Evolutionary conservation across 805 yeast species (phyloP).

Genomic region (Kuraishia piskuri): DNA sequence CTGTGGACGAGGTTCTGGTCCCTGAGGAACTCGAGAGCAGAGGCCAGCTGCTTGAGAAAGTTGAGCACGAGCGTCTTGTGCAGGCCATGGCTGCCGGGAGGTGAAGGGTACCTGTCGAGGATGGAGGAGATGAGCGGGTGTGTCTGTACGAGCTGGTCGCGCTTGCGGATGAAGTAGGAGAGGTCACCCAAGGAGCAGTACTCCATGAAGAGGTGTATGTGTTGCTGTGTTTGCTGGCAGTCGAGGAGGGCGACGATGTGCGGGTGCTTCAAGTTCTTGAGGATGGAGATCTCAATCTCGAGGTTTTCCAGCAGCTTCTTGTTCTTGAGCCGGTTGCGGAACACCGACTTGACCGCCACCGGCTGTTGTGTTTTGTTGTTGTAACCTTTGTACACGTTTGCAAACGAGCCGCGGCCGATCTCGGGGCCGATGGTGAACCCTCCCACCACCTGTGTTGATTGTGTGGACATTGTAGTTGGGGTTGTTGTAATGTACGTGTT

Average conservation of each 20-base stretch:
- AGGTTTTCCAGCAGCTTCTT: slow-evolving; percentile 84
- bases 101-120: slow-evolving; percentile 77
- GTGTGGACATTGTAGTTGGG: background rate
- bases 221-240: slow-evolving; percentile 63
- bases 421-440: slow-evolving; percentile 61
- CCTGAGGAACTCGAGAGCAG: slow-evolving; percentile 77
- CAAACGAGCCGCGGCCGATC: slow-evolving; percentile 94
- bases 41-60: slow-evolving; percentile 77
- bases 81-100: slow-evolving; percentile 66
- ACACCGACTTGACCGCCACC: slow-evolving; percentile 86
- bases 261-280: slow-evolving; percentile 84
- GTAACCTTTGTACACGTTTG: slow-evolving; percentile 85
- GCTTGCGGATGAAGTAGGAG: slow-evolving; percentile 73
- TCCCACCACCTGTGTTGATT: slow-evolving; percentile 25
- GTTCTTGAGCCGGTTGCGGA: slow-evolving; percentile 71
- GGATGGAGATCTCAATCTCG: slow-evolving; percentile 85
- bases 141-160: slow-evolving; percentile 59
- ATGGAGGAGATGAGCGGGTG: slow-evolving; percentile 76
- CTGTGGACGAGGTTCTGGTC: slow-evolving; percentile 84
- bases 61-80: slow-evolving; percentile 73
- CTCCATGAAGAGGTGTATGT: slow-evolving; percentile 91
- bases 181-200: slow-evolving; percentile 94
- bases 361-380: slow-evolving; percentile 43
- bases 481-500: background rate
- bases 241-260: slow-evolving; percentile 86